These are phyloP conservation scores for Rehmannia glutinosa DNA, from an alignment of 257 asterid genomes.

Conservation along the genomic window DNA sequence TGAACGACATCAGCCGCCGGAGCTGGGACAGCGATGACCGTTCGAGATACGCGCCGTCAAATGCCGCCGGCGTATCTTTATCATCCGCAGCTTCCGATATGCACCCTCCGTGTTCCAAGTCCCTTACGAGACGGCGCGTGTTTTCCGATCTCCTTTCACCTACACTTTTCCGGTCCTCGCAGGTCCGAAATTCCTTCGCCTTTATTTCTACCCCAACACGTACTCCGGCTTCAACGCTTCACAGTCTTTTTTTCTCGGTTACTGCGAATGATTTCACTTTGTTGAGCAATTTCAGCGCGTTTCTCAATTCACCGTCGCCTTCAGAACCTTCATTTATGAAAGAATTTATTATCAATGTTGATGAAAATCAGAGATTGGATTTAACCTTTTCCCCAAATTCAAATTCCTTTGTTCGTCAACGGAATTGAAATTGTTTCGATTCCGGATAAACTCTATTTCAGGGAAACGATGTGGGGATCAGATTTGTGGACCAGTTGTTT, in stretches of 20 bases:
- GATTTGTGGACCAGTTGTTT: not conserved
- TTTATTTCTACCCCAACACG: constrained; percentile 36
- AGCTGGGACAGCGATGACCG: constrained; percentile 43
- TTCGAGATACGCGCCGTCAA: constrained; percentile 24
- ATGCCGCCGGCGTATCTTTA: constrained; percentile 22
- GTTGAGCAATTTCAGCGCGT: constrained; percentile 41
- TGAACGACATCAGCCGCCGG: constrained; percentile 12
- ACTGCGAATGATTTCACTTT: constrained; percentile 37
- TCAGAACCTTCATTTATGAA: not conserved
- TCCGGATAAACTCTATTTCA: constrained; percentile 37
- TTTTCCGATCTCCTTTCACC: constrained; percentile 33
- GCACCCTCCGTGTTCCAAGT: constrained; percentile 4
- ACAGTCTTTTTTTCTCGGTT: constrained; percentile 28
- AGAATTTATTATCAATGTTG: constrained; percentile 22
- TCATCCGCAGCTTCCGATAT: constrained; percentile 11
- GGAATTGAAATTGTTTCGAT: constrained; percentile 62
- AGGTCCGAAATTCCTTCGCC: constrained; percentile 55
- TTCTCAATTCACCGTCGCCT: not conserved
- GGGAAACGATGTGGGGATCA: not conserved
- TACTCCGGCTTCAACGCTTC: constrained; percentile 22
- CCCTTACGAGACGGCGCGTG: constrained; percentile 40
- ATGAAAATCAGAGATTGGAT: constrained; percentile 9
- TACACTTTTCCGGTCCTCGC: constrained; percentile 33
- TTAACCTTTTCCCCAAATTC: constrained; percentile 37
- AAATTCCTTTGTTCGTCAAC: constrained; percentile 44